These are phyloP conservation scores for Solanum clarkiae DNA, from an alignment of 257 asterid genomes.

Conservation along the genomic window DNA sequence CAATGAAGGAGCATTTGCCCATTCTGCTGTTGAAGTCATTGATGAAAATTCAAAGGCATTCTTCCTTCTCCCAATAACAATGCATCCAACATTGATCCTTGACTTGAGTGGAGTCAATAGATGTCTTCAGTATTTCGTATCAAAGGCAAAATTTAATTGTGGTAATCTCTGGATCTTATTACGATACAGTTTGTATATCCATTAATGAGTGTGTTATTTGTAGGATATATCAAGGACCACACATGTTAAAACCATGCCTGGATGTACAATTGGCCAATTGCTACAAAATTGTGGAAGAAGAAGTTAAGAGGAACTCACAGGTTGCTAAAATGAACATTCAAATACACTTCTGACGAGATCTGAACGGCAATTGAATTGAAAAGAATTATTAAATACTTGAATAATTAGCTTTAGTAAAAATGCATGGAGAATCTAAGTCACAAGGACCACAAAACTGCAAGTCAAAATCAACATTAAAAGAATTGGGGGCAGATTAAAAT, in stretches of 20 bases:
- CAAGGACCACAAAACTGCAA: no score
- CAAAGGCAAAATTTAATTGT: slow-evolving; percentile 77
- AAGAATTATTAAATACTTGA: no score
- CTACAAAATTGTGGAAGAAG: slow-evolving; percentile 63
- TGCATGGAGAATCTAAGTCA: no score
- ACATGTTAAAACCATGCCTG: slow-evolving; percentile 67
- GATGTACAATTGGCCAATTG: slow-evolving; percentile 45
- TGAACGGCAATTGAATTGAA: no score
- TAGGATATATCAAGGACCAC: slow-evolving; percentile 63
- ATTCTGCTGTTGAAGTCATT: slow-evolving; percentile 81
- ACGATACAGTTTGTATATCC: neutral
- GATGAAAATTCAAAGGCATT: slow-evolving; percentile 88
- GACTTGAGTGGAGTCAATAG: slow-evolving; percentile 74
- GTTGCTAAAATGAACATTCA: slow-evolving; percentile 35
- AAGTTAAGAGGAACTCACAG: slow-evolving; percentile 74
- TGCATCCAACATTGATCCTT: slow-evolving; percentile 88
- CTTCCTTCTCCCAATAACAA: slow-evolving; percentile 87
- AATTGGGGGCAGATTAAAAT: no score
- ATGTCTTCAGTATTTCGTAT: slow-evolving; percentile 74
- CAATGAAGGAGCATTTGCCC: slow-evolving; percentile 74
- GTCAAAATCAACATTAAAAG: no score
- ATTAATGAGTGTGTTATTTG: neutral
- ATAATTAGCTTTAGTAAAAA: no score
- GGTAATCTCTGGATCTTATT: slow-evolving; percentile 35
- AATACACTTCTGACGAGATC: no score